These are phyloP conservation scores for Plectosphaerella cucumerina DNA, from an alignment of 2,329 filamentous ascomycete genomes.

Conservation along the genomic window DNA sequence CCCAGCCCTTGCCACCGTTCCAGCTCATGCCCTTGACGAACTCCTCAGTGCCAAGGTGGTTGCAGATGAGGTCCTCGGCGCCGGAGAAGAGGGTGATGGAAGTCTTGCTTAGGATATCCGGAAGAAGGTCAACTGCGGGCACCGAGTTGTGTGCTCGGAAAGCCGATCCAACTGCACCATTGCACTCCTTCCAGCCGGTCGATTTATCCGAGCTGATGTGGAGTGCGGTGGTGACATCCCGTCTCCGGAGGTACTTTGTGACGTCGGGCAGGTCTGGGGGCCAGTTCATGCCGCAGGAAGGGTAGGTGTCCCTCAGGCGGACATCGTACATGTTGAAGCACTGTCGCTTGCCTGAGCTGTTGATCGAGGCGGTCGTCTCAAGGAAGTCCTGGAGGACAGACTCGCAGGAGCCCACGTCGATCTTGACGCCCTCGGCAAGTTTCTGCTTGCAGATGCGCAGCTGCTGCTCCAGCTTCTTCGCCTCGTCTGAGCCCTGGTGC, in stretches of 20 bases:
- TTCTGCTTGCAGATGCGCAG: constrained; percentile 66
- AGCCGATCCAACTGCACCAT: constrained; percentile 66
- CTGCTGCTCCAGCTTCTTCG: constrained; percentile 63
- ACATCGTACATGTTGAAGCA: constrained; percentile 99
- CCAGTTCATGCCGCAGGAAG: constrained; percentile 96
- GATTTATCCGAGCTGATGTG: constrained; percentile 79
- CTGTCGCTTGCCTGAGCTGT: constrained; percentile 42
- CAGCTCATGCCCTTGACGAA: constrained; percentile 87
- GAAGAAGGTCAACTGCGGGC: constrained; percentile 71
- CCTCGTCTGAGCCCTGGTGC: constrained; percentile 58
- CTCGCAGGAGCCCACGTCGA: constrained; percentile 73
- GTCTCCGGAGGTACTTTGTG: constrained; percentile 76
- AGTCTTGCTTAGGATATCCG: constrained; percentile 71
- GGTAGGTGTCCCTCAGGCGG: constrained; percentile 73
- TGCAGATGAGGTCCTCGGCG: constrained; percentile 93
- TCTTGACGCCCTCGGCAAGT: constrained; percentile 45
- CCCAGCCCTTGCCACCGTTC: constrained; percentile 88
- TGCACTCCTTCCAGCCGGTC: constrained; percentile 90
- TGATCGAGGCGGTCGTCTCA: constrained; percentile 52
- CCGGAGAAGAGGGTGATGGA: constrained; percentile 88
- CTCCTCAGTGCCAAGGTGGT: constrained; percentile 89
- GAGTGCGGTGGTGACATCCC: constrained; percentile 75
- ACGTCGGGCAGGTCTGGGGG: constrained; percentile 77
- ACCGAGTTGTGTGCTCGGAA: constrained; percentile 69
- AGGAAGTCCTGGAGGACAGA: constrained; percentile 70